Conservation (phyloP, 1,284 basidiomycete genomes). For the Veloboletus limbatus region DNA sequence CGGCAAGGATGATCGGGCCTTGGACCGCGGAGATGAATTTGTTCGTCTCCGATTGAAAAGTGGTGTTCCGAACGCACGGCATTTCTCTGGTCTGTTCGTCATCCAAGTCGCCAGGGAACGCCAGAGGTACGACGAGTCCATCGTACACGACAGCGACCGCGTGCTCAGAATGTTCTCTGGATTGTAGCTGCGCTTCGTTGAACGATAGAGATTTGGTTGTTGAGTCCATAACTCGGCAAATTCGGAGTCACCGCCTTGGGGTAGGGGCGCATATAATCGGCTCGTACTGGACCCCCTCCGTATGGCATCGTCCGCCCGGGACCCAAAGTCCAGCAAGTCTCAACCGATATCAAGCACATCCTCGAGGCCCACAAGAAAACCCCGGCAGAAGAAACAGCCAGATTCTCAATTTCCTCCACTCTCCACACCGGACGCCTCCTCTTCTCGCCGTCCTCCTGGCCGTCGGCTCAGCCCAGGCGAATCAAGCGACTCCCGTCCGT, state of each 20-base stretch:
- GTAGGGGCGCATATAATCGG: conserved; percentile 24
- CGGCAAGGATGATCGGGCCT: conserved; percentile 7
- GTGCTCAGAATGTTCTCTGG: conserved; percentile 14
- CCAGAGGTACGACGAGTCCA: conserved; percentile 20
- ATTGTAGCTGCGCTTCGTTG: conserved; percentile 6
- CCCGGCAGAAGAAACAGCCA: conserved; percentile 48
- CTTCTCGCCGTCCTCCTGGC: conserved; percentile 24
- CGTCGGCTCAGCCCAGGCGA: conserved; percentile 30
- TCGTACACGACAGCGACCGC: conserved; percentile 11
- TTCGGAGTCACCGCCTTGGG: conserved; percentile 31
- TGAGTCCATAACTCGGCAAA: conserved; percentile 33
- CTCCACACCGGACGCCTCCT: conserved; percentile 20
- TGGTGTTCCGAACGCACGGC: conserved; percentile 24
- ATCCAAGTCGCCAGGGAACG: conserved; percentile 13
- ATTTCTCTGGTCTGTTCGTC: conserved; percentile 24
- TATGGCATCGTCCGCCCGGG: conserved; percentile 34
- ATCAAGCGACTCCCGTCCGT: conserved; percentile 20
- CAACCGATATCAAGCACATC: conserved; percentile 41
- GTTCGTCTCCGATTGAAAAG: conserved; percentile 28
- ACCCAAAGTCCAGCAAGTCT: conserved; percentile 38
- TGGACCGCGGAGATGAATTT: conserved; percentile 23
- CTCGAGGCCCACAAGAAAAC: conserved; percentile 39
- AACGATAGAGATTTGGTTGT: conserved; percentile 13
- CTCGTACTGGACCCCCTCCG: conserved; percentile 21
- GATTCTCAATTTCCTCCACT: conserved; percentile 25